A percentile compares a stretch with the other conserved stretches of the same genome.
Conservation (phyloP, 2,329 filamentous ascomycete genomes). For the Alternaria novae-zelandiae region DNA sequence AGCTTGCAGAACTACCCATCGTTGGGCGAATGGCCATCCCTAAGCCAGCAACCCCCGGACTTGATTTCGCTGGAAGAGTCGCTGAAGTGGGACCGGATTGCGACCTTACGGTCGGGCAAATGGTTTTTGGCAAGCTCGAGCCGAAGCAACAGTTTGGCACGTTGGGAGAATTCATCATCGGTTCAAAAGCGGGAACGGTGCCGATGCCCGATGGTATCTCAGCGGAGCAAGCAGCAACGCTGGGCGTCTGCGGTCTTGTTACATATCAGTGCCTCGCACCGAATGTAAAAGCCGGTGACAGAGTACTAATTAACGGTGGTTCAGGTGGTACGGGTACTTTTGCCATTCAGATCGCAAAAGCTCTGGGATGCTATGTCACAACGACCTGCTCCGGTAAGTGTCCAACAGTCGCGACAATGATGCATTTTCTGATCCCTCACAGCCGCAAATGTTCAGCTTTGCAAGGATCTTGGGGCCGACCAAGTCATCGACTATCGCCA, state of each 20-base stretch:
- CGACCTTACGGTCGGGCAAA: conserved; percentile 17
- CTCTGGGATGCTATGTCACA: conserved; percentile 63
- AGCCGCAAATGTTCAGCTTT: conserved; percentile 60
- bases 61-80: conserved; percentile 27
- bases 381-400: conserved; percentile 59
- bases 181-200: conserved; percentile 22
- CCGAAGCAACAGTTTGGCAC: conserved; percentile 30
- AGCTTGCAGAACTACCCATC: conserved; percentile 25
- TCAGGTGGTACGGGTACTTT: conserved; percentile 66
- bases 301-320: conserved; percentile 68
- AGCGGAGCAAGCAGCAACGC: conserved; percentile 21
- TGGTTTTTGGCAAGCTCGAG: conserved; percentile 32
- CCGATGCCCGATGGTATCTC: conserved; percentile 19
- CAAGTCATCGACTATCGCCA: conserved; percentile 65
- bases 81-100: conserved; percentile 9
- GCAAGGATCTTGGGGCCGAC: conserved; percentile 65
- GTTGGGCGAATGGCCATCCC: conserved; percentile 24
- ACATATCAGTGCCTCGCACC: conserved; percentile 26
- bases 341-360: conserved; percentile 68
- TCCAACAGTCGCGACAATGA: neutral
- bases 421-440: conserved; percentile 16
- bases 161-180: conserved; percentile 29
- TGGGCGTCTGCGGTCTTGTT: conserved; percentile 30
- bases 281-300: conserved; percentile 46
- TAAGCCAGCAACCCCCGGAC: conserved; percentile 30